phyloP scores from a whole-genome alignment of 2,329 filamentous ascomycete genomes.

The Xylariaceae sp. region DNA sequence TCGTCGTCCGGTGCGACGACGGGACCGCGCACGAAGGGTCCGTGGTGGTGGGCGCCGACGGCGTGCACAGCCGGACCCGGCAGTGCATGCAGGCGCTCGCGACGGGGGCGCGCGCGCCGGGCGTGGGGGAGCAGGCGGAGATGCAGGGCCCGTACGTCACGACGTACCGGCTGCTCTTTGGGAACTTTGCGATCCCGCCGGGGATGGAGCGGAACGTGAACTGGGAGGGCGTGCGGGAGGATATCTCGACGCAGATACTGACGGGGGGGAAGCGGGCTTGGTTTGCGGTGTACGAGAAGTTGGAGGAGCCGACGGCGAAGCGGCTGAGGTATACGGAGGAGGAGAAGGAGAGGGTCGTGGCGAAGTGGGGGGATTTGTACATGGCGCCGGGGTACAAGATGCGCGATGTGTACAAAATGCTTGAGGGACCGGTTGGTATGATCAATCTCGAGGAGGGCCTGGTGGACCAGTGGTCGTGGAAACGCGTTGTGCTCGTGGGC shows the following conservation, averaged over 20 bases:
- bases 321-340: constrained; percentile 23
- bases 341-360: constrained; percentile 23
- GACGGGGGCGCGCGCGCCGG: neutral
- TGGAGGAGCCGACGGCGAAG: constrained; percentile 21
- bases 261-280: constrained; percentile 13
- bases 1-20: constrained; percentile 30
- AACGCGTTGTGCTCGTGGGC: constrained; percentile 29
- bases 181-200: constrained; percentile 8
- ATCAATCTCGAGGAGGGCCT: constrained; percentile 31
- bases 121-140: constrained; percentile 1
- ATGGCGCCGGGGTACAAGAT: constrained; percentile 18
- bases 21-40: constrained; percentile 30
- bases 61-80: constrained; percentile 34
- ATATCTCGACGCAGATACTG: constrained; percentile 19
- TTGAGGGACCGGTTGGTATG: constrained; percentile 14
- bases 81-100: constrained; percentile 26
- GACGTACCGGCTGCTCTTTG: constrained; percentile 19
- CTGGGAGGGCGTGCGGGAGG: constrained; percentile 10
- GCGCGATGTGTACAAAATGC: constrained; percentile 20
- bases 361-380: constrained; percentile 22
- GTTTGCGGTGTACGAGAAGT: constrained; percentile 24
- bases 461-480: constrained; percentile 25
- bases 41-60: constrained; percentile 38
- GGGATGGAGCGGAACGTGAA: constrained; percentile 7
- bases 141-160: constrained; percentile 17